Evolutionary conservation across 2,329 filamentous ascomycete species (phyloP).

Genomic region (Alternaria solani): DNA sequence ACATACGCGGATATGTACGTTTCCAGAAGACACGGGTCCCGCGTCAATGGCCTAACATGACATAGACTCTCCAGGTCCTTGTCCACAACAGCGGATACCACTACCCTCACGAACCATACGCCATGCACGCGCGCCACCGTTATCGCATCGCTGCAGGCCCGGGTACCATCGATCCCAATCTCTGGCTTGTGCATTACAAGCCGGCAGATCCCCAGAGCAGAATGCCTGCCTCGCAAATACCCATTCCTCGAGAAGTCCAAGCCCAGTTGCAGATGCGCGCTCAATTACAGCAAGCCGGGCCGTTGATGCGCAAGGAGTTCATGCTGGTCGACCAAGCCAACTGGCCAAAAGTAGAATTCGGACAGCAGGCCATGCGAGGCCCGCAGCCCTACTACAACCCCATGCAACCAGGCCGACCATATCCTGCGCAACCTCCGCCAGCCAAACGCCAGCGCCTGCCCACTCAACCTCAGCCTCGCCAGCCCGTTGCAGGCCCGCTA

Average conservation of each 20-base stretch:
- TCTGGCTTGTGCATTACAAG: constrained; percentile 93
- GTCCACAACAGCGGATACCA: constrained; percentile 83
- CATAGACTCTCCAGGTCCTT: constrained; percentile 87
- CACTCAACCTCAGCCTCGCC: constrained; percentile 54
- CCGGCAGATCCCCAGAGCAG: constrained; percentile 77
- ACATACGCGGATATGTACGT: constrained; percentile 72
- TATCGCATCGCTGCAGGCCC: constrained; percentile 83
- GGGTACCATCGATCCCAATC: constrained; percentile 75
- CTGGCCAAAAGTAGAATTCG: constrained; percentile 85
- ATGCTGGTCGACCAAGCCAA: constrained; percentile 89
- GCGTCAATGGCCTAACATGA: constrained; percentile 10
- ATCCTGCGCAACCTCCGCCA: constrained; percentile 53
- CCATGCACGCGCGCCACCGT: constrained; percentile 80
- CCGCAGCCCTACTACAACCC: constrained; percentile 47
- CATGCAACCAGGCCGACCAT: constrained; percentile 45
- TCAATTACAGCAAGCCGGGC: constrained; percentile 74
- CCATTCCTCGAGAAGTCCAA: constrained; percentile 66
- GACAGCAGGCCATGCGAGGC: constrained; percentile 49
- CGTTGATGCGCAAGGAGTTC: constrained; percentile 86
- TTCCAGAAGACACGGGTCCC: neutral
- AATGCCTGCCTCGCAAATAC: constrained; percentile 73
- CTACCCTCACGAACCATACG: constrained; percentile 73
- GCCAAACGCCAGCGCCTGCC: constrained; percentile 56
- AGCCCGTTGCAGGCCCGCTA: constrained; percentile 42
- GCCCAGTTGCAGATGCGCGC: constrained; percentile 67